Evolutionary conservation across 2,329 filamentous ascomycete species (phyloP), one percentile per base, ranked within the genome.

Genomic region (Leptographium radiaticola): DNA sequence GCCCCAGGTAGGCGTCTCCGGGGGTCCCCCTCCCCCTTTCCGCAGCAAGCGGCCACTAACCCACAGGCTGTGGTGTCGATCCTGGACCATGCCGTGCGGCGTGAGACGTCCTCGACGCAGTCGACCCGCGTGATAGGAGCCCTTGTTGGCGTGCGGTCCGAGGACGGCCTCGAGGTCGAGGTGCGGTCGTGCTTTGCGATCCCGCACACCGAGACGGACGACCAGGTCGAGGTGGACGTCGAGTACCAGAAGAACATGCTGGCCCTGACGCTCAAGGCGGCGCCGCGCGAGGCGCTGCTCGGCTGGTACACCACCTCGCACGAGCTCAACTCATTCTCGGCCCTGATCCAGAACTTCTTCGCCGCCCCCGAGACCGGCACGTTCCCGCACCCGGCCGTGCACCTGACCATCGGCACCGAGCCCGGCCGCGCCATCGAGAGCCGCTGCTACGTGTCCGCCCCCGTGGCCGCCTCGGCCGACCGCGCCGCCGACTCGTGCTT

Each of bases 181-280:
- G 93, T 98, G 65, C 84, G 89, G 67, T 94, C 89, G 67, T 91
- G 89, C 75, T 98, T 98, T 70, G 93, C 93, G 62, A 95, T 98
- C 66, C 90, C 91, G 61, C 93, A 98, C 76, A 97, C 91, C 62
- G 93, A 98, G 75, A 95, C 91, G 62, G 87, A 90, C 68, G 93
- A 98, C 72, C 93, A 98, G 73, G 93, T 98, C 65, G 93, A 98
- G 73, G 93, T 98, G 60, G 93, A 98, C 69, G 95, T 98, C 79
- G 93, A 98, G 73, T 98, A 97, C 73, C 93, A 98, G 75, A 97
- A 97, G 81, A 90, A 91, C 71, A 98, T 98, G 93, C 84, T 97
- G 55, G 86, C 87, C 56, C 77, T 98, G 63, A 91, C 95, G 69
- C 83, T 97, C 62, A 91, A 91, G 73, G 91, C 90, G 55, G 87